Percentiles rank a stretch among this genome's conserved stretches.
Evolutionary conservation across 73 alveolate genomes (phyloP).

Genomic region (Tetrahymena borealis): DNA sequence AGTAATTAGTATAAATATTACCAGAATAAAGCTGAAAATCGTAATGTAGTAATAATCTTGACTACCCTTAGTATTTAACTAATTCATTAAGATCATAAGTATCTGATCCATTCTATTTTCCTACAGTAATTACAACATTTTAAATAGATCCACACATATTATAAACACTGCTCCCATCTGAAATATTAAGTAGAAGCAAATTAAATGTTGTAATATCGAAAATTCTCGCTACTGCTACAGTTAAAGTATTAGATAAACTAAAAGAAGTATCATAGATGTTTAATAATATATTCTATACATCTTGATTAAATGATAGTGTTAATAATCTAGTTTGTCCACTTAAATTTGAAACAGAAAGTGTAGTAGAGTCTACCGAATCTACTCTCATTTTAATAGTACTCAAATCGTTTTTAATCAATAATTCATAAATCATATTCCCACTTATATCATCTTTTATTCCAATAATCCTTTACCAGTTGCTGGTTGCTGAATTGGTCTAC

Average conservation of each 20-base stretch:
- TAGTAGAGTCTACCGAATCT: background rate
- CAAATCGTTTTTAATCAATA: background rate
- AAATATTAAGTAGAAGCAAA: background rate
- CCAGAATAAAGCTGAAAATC: background rate
- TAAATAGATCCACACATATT: background rate
- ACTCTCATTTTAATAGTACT: background rate
- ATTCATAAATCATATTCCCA: background rate
- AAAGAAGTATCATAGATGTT: background rate
- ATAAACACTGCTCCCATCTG: background rate
- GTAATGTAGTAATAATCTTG: background rate
- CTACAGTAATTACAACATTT: background rate
- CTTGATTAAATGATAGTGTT: background rate
- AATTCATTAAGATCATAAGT: background rate
- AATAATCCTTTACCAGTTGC: background rate
- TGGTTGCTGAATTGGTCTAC: background rate
- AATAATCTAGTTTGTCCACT: background rate
- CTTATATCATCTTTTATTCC: background rate
- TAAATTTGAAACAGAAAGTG: background rate
- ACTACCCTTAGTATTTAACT: background rate
- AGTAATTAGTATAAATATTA: no score
- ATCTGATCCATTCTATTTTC: background rate
- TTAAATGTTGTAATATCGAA: background rate
- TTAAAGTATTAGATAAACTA: background rate
- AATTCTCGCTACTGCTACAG: background rate
- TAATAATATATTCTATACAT: background rate